Evolutionary conservation across 345 rosid genomes (phyloP).

Genomic region (Hibiscus syriacus): DNA sequence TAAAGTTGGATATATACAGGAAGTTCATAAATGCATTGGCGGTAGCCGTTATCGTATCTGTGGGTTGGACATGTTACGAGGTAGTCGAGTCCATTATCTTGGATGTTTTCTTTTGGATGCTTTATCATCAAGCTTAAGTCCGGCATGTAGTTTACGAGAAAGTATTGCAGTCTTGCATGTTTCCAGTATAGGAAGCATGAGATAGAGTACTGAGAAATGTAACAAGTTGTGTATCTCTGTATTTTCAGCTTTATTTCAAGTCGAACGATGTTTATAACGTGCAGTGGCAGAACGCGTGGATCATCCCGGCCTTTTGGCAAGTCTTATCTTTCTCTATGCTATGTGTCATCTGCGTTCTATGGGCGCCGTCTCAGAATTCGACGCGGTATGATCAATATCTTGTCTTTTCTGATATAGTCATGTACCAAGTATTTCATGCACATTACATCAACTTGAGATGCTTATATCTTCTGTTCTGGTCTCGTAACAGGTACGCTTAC

Average conservation of each 20-base stretch:
- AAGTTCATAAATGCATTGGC: conserved; percentile 96
- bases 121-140: neutral
- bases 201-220: neutral
- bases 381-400: conserved; percentile 47
- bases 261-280: conserved; percentile 80
- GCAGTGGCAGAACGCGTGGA: conserved; percentile 93
- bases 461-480: too few species aligned
- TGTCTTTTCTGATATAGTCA: too few species aligned
- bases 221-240: neutral
- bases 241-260: conserved; percentile 86
- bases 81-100: conserved; percentile 28
- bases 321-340: conserved; percentile 76
- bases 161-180: neutral
- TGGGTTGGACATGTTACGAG: conserved; percentile 98
- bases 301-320: conserved; percentile 95
- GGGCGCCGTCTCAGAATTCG: conserved; percentile 93
- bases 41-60: conserved; percentile 81
- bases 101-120: neutral
- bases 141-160: neutral
- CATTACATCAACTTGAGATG: too few species aligned
- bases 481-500: conserved; percentile 62
- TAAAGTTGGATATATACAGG: conserved; percentile 77
- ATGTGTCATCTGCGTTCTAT: conserved; percentile 74
- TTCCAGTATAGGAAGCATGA: neutral
- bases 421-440: too few species aligned